phyloP scores from a whole-genome alignment of 768 basidiomycete genomes.

The Lactarius sp. region DNA sequence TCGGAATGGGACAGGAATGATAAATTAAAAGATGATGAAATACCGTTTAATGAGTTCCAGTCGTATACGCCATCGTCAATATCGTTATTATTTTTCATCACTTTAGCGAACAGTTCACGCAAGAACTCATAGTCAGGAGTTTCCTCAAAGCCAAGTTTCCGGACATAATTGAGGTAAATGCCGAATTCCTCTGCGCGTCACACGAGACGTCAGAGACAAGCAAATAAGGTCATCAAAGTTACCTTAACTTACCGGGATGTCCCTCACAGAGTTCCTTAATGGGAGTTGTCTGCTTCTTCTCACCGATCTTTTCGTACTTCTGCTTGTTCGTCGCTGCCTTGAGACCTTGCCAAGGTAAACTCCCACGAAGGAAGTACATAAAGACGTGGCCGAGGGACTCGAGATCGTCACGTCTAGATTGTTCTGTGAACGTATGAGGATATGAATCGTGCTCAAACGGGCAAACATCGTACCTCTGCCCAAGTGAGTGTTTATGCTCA shows the following conservation, averaged over 20 bases:
- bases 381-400: constrained; percentile 99
- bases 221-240: constrained; percentile 1
- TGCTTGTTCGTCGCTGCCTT: constrained; percentile 99
- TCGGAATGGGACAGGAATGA: not conserved
- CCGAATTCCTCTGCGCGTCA: constrained; percentile 81
- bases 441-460: constrained; percentile 12
- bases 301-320: constrained; percentile 99
- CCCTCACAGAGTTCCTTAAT: constrained; percentile 97
- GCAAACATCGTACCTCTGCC: constrained; percentile 66
- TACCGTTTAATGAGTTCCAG: constrained; percentile 91
- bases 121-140: constrained; percentile 99
- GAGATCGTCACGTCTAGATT: constrained; percentile 92
- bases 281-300: constrained; percentile 98
- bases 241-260: constrained; percentile 66
- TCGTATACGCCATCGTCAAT: constrained; percentile 92
- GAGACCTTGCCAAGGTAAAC: constrained; percentile 97
- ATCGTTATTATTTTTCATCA: constrained; percentile 87
- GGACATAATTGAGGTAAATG: constrained; percentile 98
- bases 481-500: constrained; percentile 99
- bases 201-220: not conserved
- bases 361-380: constrained; percentile 98
- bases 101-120: constrained; percentile 89
- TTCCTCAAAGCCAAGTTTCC: constrained; percentile 98
- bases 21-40: not conserved
- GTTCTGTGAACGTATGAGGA: constrained; percentile 46